Base-by-base conservation (phyloP, 2,329 filamentous ascomycete species). In the Diaporthe ampelina region DNA sequence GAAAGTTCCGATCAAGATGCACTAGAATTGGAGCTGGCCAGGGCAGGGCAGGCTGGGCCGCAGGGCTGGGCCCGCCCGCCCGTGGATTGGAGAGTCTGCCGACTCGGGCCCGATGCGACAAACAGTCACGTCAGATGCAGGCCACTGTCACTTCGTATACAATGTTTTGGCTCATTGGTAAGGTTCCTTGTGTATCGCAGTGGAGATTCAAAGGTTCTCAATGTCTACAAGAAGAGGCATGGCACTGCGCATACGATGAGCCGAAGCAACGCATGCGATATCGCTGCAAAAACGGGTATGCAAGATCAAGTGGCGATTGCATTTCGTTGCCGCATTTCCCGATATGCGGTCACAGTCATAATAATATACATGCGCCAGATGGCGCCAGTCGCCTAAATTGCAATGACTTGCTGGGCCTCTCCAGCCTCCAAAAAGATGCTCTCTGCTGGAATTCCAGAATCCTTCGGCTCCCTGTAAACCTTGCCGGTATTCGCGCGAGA, bases 261-360 rank as follows among this genome's bases (percentile, higher is more conserved):
- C 13, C 24, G 43, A 37, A 67, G 21, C 40, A 21, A 26, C 21
- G 48, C 24, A 26, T 21, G 6, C 40, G 13, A 32, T 32, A 19
- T 24, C n/a, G 21, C 59, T 48, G 40, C 40, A 50, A 43, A 32
- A 17, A 54, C 11, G 40, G 9, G 13, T n/a, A 15, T 52, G n/a
- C 32, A 40, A 32, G 26, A 45, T 52, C 13, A 54, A 45, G 45
- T 63, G 70, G 70, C 70, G 63, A 68, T 40, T 68, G n/a, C 45
- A 63, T 72, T 32, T 72, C 70, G 54, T 72, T 63, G 45, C 70
- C 57, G 57, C 70, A 63, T n/a, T 19, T 52, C 43, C 35, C 35
- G 35, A 24, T 7, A 11, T 19, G 58, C 57, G 57, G 45, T 63
- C 29, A 63, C 45, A 19, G 57, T 72, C 70, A 35, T 71, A n/a